Evolutionary conservation across 2,329 filamentous ascomycete species (phyloP), one percentile per base, ranked within the genome.

Genomic region (Diaporthe caulivora): DNA sequence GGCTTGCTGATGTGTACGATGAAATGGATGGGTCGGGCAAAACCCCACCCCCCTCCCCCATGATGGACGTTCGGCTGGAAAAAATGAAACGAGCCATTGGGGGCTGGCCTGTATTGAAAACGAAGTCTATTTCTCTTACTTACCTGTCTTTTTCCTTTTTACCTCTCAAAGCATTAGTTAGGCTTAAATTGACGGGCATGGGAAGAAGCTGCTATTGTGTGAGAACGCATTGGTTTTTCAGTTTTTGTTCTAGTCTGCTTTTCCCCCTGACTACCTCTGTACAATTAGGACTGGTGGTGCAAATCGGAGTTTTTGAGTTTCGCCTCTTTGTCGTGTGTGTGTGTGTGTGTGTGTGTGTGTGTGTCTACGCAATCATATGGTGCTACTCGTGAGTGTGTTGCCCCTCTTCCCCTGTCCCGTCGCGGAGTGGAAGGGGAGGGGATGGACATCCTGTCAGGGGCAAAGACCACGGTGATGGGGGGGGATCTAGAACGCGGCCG

Each of bases 271-370:
- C 24, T 62, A 62, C 58, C 58, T 62, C 58, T 62, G 58, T 62
- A 62, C 58, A 62, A 62, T 62, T 62, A 62, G 58, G 58, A 26
- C 58, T 44, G 58, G 10, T 15, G 44, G n/a, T n/a, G n/a, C n/a
- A 17, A 31, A 29, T 47, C 7, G 40, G 58, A 44, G 9, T 62
- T 40, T 9, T 10, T n/a, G n/a, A n/a, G n/a, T n/a, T n/a, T n/a
- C n/a, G n/a, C n/a, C n/a, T n/a, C n/a, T n/a, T n/a, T n/a, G n/a
- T n/a, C n/a, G n/a, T n/a, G n/a, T n/a, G n/a, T n/a, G n/a, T n/a
- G n/a, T n/a, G n/a, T n/a, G n/a, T n/a, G n/a, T n/a, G n/a, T n/a
- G n/a, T n/a, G n/a, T n/a, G n/a, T n/a, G n/a, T n/a, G n/a, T n/a
- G n/a, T n/a, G n/a, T n/a, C n/a, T n/a, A n/a, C n/a, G n/a, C n/a